Evolutionary conservation across 202 grass and related monocot genomes (phyloP).

Genomic region (Hordeum pubiflorum): DNA sequence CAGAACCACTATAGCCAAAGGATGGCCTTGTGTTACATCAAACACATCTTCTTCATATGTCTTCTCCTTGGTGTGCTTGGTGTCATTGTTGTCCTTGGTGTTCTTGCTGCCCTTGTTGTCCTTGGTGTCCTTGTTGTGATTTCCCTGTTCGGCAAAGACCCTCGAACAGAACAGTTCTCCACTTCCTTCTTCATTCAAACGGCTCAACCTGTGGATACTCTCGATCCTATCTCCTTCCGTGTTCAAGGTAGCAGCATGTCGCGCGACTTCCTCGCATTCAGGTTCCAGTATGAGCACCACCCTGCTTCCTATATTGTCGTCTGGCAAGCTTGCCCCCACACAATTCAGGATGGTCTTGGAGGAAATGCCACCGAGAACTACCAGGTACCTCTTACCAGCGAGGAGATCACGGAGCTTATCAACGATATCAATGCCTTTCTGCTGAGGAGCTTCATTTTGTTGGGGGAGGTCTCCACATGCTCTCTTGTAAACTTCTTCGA

Average conservation of each 20-base stretch:
- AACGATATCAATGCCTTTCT: not conserved
- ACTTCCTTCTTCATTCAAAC: not conserved
- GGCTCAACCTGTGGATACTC: not conserved
- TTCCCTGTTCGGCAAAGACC: not conserved
- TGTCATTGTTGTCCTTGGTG: not conserved
- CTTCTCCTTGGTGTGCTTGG: no score
- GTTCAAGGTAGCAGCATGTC: not conserved
- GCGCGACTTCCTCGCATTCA: not conserved
- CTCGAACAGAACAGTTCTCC: not conserved
- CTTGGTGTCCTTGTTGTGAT: not conserved
- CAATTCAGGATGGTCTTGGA: not conserved
- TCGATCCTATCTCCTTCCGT: rapidly evolving
- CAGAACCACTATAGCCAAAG: conserved; percentile 30
- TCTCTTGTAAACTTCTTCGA: not conserved
- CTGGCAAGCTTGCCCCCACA: conserved; percentile 9
- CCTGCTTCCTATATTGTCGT: not conserved
- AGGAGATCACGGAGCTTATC: not conserved
- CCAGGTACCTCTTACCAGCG: not conserved
- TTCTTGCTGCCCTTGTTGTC: not conserved
- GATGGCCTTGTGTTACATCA: conserved; percentile 22
- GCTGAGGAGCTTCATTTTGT: not conserved
- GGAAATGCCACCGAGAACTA: not conserved
- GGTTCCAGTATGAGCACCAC: conserved; percentile 25
- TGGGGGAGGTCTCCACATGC: no score
- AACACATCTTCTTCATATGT: no score